Evolutionary conservation across 2,329 filamentous ascomycete species (phyloP).

Genomic region (Fusarium pilosicola): DNA sequence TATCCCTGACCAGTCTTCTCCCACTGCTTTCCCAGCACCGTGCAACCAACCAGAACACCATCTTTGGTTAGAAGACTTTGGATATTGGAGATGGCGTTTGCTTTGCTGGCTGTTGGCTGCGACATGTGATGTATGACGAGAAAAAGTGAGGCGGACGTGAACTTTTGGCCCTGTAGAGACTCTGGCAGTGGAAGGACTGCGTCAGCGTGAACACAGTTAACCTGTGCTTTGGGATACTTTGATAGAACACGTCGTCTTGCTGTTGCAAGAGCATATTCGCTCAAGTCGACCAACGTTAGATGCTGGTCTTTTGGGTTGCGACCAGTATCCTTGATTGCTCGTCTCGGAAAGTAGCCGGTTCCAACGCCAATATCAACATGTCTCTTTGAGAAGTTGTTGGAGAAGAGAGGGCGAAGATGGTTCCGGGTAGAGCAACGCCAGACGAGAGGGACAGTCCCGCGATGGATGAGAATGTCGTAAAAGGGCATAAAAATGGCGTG

Average conservation of each 20-base stretch:
- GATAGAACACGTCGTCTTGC: constrained; percentile 2
- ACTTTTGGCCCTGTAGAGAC: neutral
- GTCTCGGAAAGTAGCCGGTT: constrained; percentile 6
- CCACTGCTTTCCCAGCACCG: constrained; percentile 12
- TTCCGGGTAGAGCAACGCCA: neutral
- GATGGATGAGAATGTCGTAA: neutral
- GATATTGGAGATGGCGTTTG: constrained; percentile 1
- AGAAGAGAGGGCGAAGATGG: neutral
- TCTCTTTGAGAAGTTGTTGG: constrained; percentile 1
- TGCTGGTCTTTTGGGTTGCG: constrained; percentile 1
- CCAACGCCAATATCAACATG: constrained; percentile 23
- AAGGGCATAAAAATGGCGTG: neutral
- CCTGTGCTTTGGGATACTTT: neutral
- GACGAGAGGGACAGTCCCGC: neutral
- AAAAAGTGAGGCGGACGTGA: constrained; percentile 8
- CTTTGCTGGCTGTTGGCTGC: constrained; percentile 1
- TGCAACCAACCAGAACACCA: constrained; percentile 10
- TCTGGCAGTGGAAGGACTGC: constrained; percentile 2
- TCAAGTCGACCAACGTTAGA: constrained; percentile 13
- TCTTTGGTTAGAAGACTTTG: neutral
- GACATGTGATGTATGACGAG: constrained; percentile 14
- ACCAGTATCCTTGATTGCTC: neutral
- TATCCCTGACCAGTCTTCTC: neutral
- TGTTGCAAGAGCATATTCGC: neutral
- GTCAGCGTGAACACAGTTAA: neutral